Evolutionary conservation across 352 stramenopile species (phyloP).

Genomic region (Pythium phragmiticola): DNA sequence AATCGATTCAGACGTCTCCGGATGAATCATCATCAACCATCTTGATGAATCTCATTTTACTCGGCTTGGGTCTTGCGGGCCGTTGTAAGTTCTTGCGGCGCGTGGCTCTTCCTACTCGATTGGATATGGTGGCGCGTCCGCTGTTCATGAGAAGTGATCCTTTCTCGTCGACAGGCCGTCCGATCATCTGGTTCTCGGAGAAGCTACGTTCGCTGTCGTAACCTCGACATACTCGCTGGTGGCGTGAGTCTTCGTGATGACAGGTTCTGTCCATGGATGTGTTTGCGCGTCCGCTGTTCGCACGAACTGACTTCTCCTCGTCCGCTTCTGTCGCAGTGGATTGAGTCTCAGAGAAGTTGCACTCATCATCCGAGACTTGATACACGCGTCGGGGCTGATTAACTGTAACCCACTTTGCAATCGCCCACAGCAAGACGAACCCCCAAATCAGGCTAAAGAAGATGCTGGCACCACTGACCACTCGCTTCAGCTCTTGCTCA

Average conservation of each 20-base stretch:
- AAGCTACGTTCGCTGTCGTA: neutral
- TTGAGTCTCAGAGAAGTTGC: neutral
- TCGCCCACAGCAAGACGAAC: slow-evolving; percentile 19
- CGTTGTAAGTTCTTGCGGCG: neutral
- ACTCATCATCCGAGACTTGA: neutral
- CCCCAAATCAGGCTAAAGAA: slow-evolving; percentile 10
- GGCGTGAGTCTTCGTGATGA: neutral
- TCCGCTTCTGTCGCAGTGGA: neutral
- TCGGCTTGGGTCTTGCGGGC: neutral
- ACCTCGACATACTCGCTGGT: neutral
- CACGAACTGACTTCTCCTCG: neutral
- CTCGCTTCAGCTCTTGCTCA: slow-evolving; percentile 1
- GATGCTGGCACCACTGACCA: neutral
- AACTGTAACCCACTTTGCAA: slow-evolving; percentile 12
- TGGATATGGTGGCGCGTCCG: neutral
- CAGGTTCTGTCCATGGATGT: neutral
- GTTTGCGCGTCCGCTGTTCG: neutral
- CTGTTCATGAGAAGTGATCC: neutral
- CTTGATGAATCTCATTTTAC: neutral
- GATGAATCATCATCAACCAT: slow-evolving; percentile 6
- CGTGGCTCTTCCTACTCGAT: neutral
- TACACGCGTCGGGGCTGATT: slow-evolving; percentile 3
- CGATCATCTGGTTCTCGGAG: neutral
- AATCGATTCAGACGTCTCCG: neutral
- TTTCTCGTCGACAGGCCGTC: neutral